Evolutionary conservation across 331 rosid species (phyloP).

Genomic region (Telfairia occidentalis): DNA sequence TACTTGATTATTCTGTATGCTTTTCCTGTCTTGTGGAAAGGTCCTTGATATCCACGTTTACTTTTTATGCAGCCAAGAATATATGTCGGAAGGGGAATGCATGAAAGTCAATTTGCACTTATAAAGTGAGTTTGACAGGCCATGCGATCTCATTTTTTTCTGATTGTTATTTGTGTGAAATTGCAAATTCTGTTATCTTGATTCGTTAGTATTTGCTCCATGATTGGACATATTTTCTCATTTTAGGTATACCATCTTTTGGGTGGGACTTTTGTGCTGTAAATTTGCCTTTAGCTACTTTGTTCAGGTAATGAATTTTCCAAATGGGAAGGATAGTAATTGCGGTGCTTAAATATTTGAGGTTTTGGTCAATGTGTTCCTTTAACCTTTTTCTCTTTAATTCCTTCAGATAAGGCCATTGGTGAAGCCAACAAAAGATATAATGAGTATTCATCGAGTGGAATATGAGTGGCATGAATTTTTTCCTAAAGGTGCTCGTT

Average conservation of each 20-base stretch:
- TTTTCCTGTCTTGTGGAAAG: background rate
- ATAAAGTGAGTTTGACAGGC: constrained; percentile 52
- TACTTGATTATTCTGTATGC: background rate
- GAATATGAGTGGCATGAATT: constrained; percentile 81
- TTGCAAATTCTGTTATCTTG: background rate
- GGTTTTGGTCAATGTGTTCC: background rate
- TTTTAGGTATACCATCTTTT: constrained; percentile 46
- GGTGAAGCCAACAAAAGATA: constrained; percentile 73
- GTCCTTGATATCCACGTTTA: constrained; percentile 5
- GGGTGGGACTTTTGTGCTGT: constrained; percentile 36
- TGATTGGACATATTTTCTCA: constrained; percentile 8
- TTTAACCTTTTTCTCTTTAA: background rate
- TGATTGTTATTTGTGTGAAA: background rate
- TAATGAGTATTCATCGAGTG: constrained; percentile 61
- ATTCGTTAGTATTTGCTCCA: constrained; percentile 2
- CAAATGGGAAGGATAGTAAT: background rate
- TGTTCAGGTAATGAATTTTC: constrained; percentile 31
- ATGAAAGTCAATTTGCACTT: constrained; percentile 82
- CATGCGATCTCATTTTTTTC: background rate
- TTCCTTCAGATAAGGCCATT: constrained; percentile 71
- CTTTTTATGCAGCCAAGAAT: constrained; percentile 61
- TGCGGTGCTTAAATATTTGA: background rate
- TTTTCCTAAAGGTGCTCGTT: constrained; percentile 64
- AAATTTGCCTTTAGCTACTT: constrained; percentile 44
- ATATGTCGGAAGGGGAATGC: constrained; percentile 96